Evolutionary conservation across 1,139 yeast species (phyloP).

Genomic region (Taphrina flavorubra): DNA sequence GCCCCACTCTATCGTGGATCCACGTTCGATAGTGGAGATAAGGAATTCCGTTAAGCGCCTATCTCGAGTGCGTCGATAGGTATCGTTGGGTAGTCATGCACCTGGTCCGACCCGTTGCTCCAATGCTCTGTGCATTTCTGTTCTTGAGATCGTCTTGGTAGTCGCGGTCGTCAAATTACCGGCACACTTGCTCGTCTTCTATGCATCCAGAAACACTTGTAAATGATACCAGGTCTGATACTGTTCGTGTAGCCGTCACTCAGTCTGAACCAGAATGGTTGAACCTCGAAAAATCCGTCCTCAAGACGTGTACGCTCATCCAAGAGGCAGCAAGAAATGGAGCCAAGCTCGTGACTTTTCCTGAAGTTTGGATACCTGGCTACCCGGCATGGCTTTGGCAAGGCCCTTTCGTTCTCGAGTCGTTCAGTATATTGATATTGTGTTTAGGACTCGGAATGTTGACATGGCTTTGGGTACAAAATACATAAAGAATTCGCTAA

Average conservation of each 20-base stretch:
- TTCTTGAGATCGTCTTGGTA: too few species aligned
- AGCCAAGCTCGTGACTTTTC: constrained; percentile 9
- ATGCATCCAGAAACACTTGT: too few species aligned
- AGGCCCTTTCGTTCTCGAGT: not conserved
- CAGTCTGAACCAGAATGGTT: constrained; percentile 18
- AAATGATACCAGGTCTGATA: not conserved
- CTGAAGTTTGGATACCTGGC: constrained; percentile 22
- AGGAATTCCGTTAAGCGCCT: not conserved
- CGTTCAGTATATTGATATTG: not conserved
- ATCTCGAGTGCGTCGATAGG: not conserved
- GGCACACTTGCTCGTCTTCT: too few species aligned
- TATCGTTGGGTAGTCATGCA: not conserved
- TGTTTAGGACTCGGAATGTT: not conserved
- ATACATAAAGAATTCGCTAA: constrained; percentile 1
- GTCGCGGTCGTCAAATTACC: too few species aligned
- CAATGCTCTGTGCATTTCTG: too few species aligned
- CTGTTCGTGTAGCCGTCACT: constrained; percentile 8
- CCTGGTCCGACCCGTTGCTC: not conserved
- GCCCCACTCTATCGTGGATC: too few species aligned
- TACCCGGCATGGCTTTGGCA: constrained; percentile 9
- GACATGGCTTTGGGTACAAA: not conserved
- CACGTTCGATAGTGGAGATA: not conserved
- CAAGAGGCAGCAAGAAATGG: constrained; percentile 10
- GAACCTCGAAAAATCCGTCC: constrained; percentile 1
- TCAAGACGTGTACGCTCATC: not conserved